Evolutionary conservation across 108 stramenopile species (phyloP).

Genomic region (Nitzschia sp.): DNA sequence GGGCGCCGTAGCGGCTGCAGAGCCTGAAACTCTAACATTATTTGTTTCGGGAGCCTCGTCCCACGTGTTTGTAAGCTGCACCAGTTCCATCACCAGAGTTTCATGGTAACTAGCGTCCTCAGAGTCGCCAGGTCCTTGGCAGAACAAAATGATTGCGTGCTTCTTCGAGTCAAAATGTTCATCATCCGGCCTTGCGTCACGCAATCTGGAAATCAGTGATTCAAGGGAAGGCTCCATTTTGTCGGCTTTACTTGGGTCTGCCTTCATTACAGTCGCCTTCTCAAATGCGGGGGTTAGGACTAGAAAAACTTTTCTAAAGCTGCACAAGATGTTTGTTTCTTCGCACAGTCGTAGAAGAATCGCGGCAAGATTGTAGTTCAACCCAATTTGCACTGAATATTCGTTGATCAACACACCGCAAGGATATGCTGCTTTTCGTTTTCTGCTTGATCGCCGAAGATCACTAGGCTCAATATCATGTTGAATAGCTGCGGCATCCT

Average conservation of each 20-base stretch:
- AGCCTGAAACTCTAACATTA: not conserved
- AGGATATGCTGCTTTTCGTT: constrained; percentile 40
- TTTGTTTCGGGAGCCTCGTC: no score
- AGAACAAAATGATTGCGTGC: constrained; percentile 17
- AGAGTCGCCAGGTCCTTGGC: constrained; percentile 7
- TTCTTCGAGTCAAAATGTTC: constrained; percentile 2
- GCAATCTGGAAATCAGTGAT: constrained; percentile 19
- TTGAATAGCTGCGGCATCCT: not conserved
- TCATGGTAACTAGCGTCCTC: constrained; percentile 8
- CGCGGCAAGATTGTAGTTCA: constrained; percentile 48
- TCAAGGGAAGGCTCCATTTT: constrained; percentile 1
- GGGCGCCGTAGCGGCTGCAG: not conserved
- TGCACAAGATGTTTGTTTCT: constrained; percentile 22
- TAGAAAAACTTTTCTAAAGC: constrained; percentile 6
- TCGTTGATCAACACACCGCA: constrained; percentile 39
- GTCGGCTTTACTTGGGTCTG: not conserved
- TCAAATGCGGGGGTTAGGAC: constrained; percentile 6
- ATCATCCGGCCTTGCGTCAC: not conserved
- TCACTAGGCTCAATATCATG: not conserved
- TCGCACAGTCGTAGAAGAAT: constrained; percentile 47
- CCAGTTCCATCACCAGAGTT: constrained; percentile 35
- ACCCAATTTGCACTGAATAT: constrained; percentile 18
- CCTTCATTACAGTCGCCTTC: not conserved
- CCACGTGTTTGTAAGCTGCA: constrained; percentile 18
- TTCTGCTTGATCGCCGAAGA: constrained; percentile 46